Evolutionary conservation across 352 stramenopile species (phyloP).

Genomic region (Globisporangium viniferum): DNA sequence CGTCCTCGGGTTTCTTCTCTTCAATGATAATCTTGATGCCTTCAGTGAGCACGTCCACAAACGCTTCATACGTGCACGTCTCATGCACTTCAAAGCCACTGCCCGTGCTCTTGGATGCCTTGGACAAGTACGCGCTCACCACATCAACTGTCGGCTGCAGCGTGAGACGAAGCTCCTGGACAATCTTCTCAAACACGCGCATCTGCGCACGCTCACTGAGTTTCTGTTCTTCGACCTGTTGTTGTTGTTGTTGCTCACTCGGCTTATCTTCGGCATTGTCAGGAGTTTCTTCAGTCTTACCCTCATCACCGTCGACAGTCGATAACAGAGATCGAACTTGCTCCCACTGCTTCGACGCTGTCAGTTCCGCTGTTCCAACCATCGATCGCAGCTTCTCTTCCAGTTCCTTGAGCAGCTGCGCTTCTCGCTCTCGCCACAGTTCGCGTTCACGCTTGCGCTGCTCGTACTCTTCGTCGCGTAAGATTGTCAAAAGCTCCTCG

Average conservation of each 20-base stretch:
- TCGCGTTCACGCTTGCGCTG: slow-evolving; percentile 47
- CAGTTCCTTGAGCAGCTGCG: slow-evolving; percentile 30
- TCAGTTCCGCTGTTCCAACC: slow-evolving; percentile 19
- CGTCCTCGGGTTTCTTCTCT: slow-evolving; percentile 55
- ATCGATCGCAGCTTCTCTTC: slow-evolving; percentile 18
- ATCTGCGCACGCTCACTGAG: slow-evolving; percentile 45
- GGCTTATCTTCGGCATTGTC: not conserved
- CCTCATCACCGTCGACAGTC: not conserved
- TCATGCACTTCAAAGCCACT: slow-evolving; percentile 26
- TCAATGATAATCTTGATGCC: slow-evolving; percentile 36
- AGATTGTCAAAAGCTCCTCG: slow-evolving; percentile 41
- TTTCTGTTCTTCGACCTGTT: slow-evolving; percentile 3
- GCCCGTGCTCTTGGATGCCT: slow-evolving; percentile 12
- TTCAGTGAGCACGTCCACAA: slow-evolving; percentile 28
- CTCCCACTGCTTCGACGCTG: slow-evolving; percentile 5
- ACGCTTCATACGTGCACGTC: slow-evolving; percentile 37
- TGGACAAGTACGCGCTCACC: slow-evolving; percentile 27
- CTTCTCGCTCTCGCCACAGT: slow-evolving; percentile 34
- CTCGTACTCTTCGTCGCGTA: slow-evolving; percentile 46
- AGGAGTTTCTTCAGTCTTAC: not conserved
- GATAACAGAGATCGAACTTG: not conserved
- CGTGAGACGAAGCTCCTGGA: slow-evolving; percentile 34
- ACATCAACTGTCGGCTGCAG: slow-evolving; percentile 24
- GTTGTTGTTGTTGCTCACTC: not conserved
- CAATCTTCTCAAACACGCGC: slow-evolving; percentile 52